phyloP scores from a whole-genome alignment of 768 basidiomycete genomes.

The Pisolithus marmoratus region DNA sequence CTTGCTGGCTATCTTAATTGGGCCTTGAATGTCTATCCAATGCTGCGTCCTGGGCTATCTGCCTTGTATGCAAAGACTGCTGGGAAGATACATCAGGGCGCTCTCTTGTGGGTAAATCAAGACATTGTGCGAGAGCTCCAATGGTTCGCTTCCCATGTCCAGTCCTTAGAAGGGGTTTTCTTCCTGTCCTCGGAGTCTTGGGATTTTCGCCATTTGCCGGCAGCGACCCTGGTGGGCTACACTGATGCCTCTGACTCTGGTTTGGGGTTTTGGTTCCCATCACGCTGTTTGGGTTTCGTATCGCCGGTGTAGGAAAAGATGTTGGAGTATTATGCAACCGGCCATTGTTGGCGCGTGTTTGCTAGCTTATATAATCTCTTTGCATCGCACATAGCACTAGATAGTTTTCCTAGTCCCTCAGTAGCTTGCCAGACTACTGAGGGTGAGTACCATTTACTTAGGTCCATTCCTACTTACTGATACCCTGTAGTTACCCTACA shows the following conservation, averaged over 20 bases:
- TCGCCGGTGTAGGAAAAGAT: too few species aligned
- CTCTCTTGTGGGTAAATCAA: constrained; percentile 3
- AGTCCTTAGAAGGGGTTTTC: constrained; percentile 12
- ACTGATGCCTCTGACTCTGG: constrained; percentile 21
- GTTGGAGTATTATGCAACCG: too few species aligned
- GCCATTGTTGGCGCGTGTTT: too few species aligned
- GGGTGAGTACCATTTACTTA: too few species aligned
- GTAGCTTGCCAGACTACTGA: too few species aligned
- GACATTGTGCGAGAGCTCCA: neutral
- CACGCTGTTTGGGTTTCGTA: too few species aligned
- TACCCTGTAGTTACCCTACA: too few species aligned
- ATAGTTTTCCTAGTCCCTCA: too few species aligned
- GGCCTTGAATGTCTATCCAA: constrained; percentile 34
- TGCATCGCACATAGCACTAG: too few species aligned
- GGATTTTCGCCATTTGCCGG: neutral
- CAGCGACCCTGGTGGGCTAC: neutral
- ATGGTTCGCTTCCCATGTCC: constrained; percentile 30
- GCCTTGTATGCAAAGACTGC: constrained; percentile 31
- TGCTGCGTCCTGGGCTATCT: constrained; percentile 28
- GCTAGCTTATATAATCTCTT: too few species aligned
- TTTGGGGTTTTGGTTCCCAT: constrained; percentile 23
- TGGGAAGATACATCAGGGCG: constrained; percentile 13
- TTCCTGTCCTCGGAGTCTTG: constrained; percentile 16
- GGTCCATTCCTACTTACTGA: too few species aligned
- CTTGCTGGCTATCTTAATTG: constrained; percentile 37